Percentiles rank a stretch among this genome's conserved stretches.
These are phyloP conservation scores for Trypanosoma melophagium DNA, from an alignment of 208 protist species.

Conservation along the genomic window DNA sequence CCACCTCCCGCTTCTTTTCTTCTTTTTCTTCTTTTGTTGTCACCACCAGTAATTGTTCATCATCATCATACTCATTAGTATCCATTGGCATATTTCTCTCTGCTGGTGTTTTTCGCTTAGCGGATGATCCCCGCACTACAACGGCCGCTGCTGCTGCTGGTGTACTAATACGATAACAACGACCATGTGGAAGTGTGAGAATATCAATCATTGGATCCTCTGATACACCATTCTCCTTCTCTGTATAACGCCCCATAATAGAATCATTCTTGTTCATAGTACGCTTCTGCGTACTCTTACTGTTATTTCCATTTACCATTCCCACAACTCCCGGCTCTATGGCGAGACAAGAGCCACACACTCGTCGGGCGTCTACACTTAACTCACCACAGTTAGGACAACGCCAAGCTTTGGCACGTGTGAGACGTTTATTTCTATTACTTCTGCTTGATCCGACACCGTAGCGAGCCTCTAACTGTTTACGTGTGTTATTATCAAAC, in stretches of 20 bases:
- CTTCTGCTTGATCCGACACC: background rate
- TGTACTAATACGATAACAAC: slow-evolving; percentile 20
- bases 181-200: slow-evolving; percentile 16
- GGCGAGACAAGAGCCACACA: slow-evolving; percentile 28
- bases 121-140: background rate
- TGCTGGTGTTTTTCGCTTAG: too few species aligned
- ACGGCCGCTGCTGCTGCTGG: too few species aligned
- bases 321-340: slow-evolving; percentile 14
- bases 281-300: background rate
- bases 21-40: too few species aligned
- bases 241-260: background rate
- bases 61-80: background rate
- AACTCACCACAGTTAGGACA: slow-evolving; percentile 3
- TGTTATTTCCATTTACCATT: too few species aligned
- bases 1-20: background rate
- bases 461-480: background rate
- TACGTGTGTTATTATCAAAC: background rate
- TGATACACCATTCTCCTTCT: background rate
- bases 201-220: slow-evolving; percentile 12
- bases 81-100: background rate
- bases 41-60: too few species aligned
- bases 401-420: slow-evolving; percentile 29
- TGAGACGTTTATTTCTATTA: background rate
- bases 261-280: slow-evolving; percentile 8
- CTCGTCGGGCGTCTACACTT: slow-evolving; percentile 14